These are phyloP conservation scores for Boletellus sp. DNA, from an alignment of 1,284 basidiomycete genomes.

Conservation along the genomic window DNA sequence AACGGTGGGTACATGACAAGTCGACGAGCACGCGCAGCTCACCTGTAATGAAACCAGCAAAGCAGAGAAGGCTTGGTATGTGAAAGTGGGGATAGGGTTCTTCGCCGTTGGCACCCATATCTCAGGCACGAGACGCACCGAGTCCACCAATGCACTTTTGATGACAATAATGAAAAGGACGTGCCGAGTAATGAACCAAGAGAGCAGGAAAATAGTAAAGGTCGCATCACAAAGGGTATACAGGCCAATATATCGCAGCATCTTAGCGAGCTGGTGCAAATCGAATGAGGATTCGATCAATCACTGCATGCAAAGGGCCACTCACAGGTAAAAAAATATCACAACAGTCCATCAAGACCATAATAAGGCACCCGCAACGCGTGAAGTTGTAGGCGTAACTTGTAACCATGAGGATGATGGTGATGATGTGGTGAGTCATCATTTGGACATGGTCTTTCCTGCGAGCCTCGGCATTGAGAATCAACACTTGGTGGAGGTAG, in stretches of 20 bases:
- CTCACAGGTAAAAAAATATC: constrained; percentile 90
- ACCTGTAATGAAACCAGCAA: constrained; percentile 68
- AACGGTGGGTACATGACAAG: constrained; percentile 10
- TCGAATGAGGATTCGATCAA: constrained; percentile 6
- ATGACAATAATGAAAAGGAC: constrained; percentile 73
- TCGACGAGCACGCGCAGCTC: constrained; percentile 11
- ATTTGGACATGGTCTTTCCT: constrained; percentile 94
- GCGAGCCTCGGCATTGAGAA: constrained; percentile 90
- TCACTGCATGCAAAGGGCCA: constrained; percentile 15
- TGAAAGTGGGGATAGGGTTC: constrained; percentile 50
- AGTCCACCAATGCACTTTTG: constrained; percentile 53
- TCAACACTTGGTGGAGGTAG: constrained; percentile 89
- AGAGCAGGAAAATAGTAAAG: constrained; percentile 81
- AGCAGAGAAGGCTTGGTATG: constrained; percentile 48
- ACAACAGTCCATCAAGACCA: constrained; percentile 90
- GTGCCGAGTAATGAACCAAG: constrained; percentile 89
- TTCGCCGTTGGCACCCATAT: constrained; percentile 62
- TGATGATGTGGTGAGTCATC: constrained; percentile 94
- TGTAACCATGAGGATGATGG: constrained; percentile 70
- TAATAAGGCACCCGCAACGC: constrained; percentile 82
- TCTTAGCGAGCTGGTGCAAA: constrained; percentile 75
- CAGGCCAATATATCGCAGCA: constrained; percentile 81
- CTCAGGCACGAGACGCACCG: constrained; percentile 44
- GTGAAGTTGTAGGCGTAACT: constrained; percentile 87
- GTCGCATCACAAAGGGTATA: constrained; percentile 69